Base-by-base conservation (phyloP, 805 yeast species). In the Pichia exigua region DNA sequence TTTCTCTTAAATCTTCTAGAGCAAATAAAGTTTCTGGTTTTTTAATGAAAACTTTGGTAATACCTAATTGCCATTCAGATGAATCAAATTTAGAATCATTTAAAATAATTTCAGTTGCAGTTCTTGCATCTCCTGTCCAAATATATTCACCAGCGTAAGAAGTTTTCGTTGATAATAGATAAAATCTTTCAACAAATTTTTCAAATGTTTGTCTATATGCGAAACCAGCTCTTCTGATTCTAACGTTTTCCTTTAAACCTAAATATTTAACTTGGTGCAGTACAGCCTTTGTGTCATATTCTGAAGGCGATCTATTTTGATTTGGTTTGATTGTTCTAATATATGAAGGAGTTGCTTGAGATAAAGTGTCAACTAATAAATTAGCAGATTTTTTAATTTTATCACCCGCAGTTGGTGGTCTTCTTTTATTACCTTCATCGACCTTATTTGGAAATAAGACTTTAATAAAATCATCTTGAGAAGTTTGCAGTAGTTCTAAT, bases 241-340 rank as follows among this genome's bases (percentile, higher is more conserved):
- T 81, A 47, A 94, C 98, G 68, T 94, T 94, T 68, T 94, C 99
- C 64, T 94, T 94, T 68, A 94, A 74, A 65, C 99, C 99, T 58
- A 94, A 76, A 68, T 94, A 94, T 64, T 94, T 94, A 59, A 94
- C 85, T 72, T 94, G 99, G 68, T 94, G 99, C 58, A 94, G 74
- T 9, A 94, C 99, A 58, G 90, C 96, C 50, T 79, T 81, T 51
- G 82, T 82, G 63, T 91, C 96, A 65, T 87, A 94, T 61, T 92
- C 98, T 41, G 82, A 73, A 17, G 99, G 95, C 9, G 92, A 84
- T 63, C 88, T 87, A 57, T 89, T 85, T 70, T 91, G 96, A 68
- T 94, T 94, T 22, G 99, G 99, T 67, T 94, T 94, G 66, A 94
- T 94, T 2, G 99, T 94, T 74, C 99, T 85, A 59, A 94, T 94